Conservation (phyloP, 2,329 filamentous ascomycete genomes). For the Lachnellula subtilissima region DNA sequence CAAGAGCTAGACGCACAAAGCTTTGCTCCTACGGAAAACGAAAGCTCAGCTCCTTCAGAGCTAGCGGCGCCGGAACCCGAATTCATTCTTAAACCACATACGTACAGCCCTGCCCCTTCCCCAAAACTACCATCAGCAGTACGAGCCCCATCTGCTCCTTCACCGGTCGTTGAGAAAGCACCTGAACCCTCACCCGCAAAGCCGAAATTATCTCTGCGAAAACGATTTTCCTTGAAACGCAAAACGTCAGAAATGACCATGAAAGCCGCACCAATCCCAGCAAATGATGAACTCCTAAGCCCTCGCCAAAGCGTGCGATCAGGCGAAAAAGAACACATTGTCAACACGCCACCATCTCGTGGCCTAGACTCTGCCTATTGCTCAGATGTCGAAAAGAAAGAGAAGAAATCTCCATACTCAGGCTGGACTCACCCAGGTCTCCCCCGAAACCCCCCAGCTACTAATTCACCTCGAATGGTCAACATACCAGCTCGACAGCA, state of each 20-base stretch:
- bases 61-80: constrained; percentile 17
- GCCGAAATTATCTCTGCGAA: constrained; percentile 23
- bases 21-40: constrained; percentile 4
- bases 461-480: constrained; percentile 5
- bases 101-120: constrained; percentile 28
- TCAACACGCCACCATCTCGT: constrained; percentile 24
- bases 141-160: constrained; percentile 4
- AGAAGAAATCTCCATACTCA: constrained; percentile 22
- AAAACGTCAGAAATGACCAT: constrained; percentile 20
- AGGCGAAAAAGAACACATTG: constrained; percentile 9
- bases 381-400: constrained; percentile 22
- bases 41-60: neutral
- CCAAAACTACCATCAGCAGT: constrained; percentile 3
- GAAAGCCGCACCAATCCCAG: constrained; percentile 7
- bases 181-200: constrained; percentile 13
- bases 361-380: constrained; percentile 32
- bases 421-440: constrained; percentile 1
- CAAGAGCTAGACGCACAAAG: constrained; percentile 1
- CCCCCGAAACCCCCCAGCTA: constrained; percentile 1
- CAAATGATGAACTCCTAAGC: constrained; percentile 14
- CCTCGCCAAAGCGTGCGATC: constrained; percentile 15
- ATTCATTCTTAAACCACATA: constrained; percentile 30
- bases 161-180: constrained; percentile 2
- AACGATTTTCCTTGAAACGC: constrained; percentile 28
- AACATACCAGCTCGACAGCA: constrained; percentile 3